These are phyloP conservation scores for Penicillium sp. DNA, from an alignment of 2,329 filamentous ascomycete species.

Conservation along the genomic window DNA sequence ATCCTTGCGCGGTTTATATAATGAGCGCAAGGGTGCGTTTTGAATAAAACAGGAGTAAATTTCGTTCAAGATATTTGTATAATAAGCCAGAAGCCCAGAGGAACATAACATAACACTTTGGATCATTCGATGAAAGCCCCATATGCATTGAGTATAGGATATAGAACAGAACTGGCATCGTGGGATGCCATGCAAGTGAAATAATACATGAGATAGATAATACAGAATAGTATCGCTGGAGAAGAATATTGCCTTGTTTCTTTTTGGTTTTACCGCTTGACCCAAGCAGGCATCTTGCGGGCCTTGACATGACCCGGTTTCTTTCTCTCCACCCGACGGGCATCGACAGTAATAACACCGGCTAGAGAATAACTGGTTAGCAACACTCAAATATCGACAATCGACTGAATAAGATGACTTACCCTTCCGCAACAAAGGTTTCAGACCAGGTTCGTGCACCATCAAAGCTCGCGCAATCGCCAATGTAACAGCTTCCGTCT, in stretches of 20 bases:
- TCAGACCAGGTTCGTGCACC: constrained; percentile 89
- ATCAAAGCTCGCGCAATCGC: constrained; percentile 86
- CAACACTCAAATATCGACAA: neutral
- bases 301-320: constrained; percentile 96
- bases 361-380: constrained; percentile 59
- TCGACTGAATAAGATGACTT: constrained; percentile 46
- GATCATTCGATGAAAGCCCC: constrained; percentile 21
- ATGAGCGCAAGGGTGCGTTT: no score
- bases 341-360: constrained; percentile 88
- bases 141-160: constrained; percentile 36
- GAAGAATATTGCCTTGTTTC: neutral
- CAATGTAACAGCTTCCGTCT: constrained; percentile 91
- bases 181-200: constrained; percentile 27
- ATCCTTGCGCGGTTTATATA: no score
- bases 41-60: no score
- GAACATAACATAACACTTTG: no score
- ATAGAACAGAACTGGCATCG: constrained; percentile 31
- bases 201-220: constrained; percentile 35
- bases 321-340: constrained; percentile 94
- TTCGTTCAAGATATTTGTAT: no score
- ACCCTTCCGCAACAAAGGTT: constrained; percentile 87
- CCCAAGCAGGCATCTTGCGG: constrained; percentile 97
- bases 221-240: constrained; percentile 22
- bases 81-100: no score
- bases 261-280: constrained; percentile 68